Percentiles rank a stretch among this genome's conserved stretches.
These are phyloP conservation scores for Angophora floribunda DNA, from an alignment of 345 rosid species.

Conservation along the genomic window DNA sequence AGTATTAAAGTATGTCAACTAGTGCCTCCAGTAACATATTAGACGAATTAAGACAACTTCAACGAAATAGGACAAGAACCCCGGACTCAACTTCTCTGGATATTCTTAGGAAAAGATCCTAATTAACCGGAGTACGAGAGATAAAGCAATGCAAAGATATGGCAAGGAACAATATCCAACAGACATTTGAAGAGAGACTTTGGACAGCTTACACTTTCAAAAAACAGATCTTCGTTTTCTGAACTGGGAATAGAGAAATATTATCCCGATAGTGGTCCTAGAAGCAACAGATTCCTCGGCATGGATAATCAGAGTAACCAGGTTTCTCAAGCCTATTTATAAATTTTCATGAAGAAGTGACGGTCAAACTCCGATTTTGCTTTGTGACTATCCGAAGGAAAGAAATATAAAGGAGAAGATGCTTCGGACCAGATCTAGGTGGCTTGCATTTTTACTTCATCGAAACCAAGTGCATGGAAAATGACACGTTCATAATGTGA, in stretches of 20 bases:
- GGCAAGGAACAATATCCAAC: not conserved
- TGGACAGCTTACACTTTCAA: conserved; percentile 45
- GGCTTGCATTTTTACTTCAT: too few species aligned
- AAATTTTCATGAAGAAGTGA: too few species aligned
- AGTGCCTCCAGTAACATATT: too few species aligned
- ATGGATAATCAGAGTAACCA: too few species aligned
- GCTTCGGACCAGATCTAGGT: not conserved
- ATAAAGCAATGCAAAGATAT: not conserved
- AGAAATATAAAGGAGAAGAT: not conserved
- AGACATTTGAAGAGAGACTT: not conserved
- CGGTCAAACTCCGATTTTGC: accelerated
- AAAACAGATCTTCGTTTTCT: conserved; percentile 62
- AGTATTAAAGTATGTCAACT: not conserved
- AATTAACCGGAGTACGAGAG: not conserved
- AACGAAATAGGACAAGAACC: conserved; percentile 30
- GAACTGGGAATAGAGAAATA: conserved; percentile 27
- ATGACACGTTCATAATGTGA: not conserved
- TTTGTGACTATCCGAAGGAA: not conserved
- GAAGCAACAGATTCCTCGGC: too few species aligned
- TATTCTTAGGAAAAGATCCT: conserved; percentile 34
- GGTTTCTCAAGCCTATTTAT: too few species aligned
- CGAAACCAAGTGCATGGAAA: too few species aligned
- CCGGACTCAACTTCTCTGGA: conserved; percentile 55
- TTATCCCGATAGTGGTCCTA: conserved; percentile 20
- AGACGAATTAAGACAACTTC: not conserved